A percentile compares a stretch with the other conserved stretches of the same genome.
phyloP scores from a whole-genome alignment of 768 basidiomycete genomes.

The Lactarius indigo region DNA sequence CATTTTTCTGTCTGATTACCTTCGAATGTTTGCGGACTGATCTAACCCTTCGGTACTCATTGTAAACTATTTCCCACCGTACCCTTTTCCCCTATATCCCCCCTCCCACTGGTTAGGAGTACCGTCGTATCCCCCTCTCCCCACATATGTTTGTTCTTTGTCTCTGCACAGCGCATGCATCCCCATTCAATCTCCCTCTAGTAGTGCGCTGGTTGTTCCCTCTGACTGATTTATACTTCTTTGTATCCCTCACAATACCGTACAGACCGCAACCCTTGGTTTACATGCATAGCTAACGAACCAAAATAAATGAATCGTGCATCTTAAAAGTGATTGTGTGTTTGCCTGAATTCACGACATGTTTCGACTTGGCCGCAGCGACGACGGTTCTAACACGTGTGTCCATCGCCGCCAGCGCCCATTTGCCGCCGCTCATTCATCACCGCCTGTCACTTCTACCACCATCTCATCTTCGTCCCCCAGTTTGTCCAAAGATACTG shows the following conservation, averaged over 20 bases:
- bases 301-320: background rate
- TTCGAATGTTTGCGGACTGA: constrained; percentile 9
- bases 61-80: constrained; percentile 30
- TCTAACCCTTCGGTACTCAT: constrained; percentile 44
- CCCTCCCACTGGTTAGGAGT: constrained; percentile 48
- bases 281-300: background rate
- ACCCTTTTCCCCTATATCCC: constrained; percentile 26
- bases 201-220: constrained; percentile 14
- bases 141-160: constrained; percentile 11
- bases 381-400: background rate
- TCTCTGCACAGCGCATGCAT: constrained; percentile 7
- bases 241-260: constrained; percentile 12
- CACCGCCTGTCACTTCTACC: background rate
- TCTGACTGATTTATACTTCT: constrained; percentile 12
- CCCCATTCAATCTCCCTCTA: background rate
- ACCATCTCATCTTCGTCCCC: background rate
- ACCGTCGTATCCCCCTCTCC: constrained; percentile 50
- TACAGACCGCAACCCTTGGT: background rate
- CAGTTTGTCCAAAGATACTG: background rate
- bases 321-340: too few relatives aligned
- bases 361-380: background rate
- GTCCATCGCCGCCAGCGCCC: background rate
- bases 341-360: background rate
- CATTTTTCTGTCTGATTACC: background rate
- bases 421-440: background rate